Base-by-base conservation (phyloP, 805 yeast species). In the Torulaspora indica region DNA sequence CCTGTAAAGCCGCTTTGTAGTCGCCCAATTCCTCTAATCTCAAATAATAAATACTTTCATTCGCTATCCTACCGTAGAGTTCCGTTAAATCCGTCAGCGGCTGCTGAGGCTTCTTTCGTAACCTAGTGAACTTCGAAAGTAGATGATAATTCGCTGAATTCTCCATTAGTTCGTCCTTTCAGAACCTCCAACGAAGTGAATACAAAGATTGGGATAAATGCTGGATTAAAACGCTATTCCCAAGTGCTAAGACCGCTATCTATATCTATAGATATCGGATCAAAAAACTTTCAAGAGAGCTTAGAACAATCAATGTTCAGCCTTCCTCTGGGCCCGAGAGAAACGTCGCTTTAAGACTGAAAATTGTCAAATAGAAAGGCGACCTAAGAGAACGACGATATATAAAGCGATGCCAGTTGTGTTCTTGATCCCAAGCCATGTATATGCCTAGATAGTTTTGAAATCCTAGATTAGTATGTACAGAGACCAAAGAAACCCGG, bases 21-120 rank as follows among this genome's bases (percentile, higher is more conserved):
- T 74, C 71, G 27, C 72, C 69, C 14, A 69, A 67, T 46, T 82
- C 82, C 54, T 84, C 89, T 14, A 79, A 58, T 3, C 78, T 70
- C 39, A 80, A 57, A 60, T 81, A 78, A 48, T 72, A 69, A 40
- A 83, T 70, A 3, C 86, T 74, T 47, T 69, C 71, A 54, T 77
- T 77, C 39, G 86, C 83, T 39, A 78, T 71, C 47, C 78, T 83
- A 51, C 77, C 74, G 61, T 82, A 83, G 1, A 82, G 61, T 40
- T 75, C 79, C 37, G 79, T 73, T 17, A 84, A 70, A 52, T 74
- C 80, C 12, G 78, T 77, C n/a, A 76, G 58, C 17, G 82, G 78
- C 49, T 76, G 76, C 22, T 77, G 76, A 25, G 85, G 84, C 52
- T 70, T 77, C 62, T 74, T 79, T 56, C 81, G 72, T 49, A 76